A percentile compares a stretch with the other conserved stretches of the same genome.
Conservation (phyloP, 345 rosid genomes). For the Streptanthus diversifolius region DNA sequence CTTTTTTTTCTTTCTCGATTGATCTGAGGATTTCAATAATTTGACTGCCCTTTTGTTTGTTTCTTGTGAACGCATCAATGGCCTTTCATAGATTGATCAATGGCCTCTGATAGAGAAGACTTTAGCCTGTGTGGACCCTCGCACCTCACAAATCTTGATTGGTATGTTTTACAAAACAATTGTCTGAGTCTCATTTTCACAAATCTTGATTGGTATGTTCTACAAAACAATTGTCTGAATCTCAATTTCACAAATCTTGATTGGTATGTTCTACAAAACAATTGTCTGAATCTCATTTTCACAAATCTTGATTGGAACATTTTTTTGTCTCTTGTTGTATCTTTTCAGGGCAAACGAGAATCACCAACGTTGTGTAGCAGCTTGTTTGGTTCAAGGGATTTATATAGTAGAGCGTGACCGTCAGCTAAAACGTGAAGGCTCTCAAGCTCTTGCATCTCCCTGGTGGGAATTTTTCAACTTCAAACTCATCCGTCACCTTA, state of each 20-base stretch:
- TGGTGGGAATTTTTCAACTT: slow-evolving; percentile 84
- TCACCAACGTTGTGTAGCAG: slow-evolving; percentile 60
- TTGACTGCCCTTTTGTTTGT: not conserved
- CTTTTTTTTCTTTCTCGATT: not conserved
- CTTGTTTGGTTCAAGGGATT: slow-evolving; percentile 68
- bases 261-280: slow-evolving; percentile 38
- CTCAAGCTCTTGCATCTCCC: slow-evolving; percentile 46
- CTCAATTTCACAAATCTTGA: slow-evolving; percentile 39
- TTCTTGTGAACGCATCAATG: not conserved
- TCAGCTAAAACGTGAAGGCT: slow-evolving; percentile 50
- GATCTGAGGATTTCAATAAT: not conserved
- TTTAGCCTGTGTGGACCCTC: slow-evolving; percentile 54
- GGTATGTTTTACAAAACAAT: slow-evolving; percentile 34
- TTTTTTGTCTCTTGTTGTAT: not conserved
- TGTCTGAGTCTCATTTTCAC: not conserved
- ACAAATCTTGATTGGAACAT: not conserved
- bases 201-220: not conserved
- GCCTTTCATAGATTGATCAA: slow-evolving; percentile 28
- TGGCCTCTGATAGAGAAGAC: slow-evolving; percentile 41
- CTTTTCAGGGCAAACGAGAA: slow-evolving; percentile 39
- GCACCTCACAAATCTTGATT: slow-evolving; percentile 49
- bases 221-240: not conserved
- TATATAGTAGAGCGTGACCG: slow-evolving; percentile 59
- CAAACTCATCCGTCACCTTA: slow-evolving; percentile 47
- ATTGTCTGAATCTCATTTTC: not conserved